Evolutionary conservation across 805 yeast species (phyloP).

Genomic region (Kazachstania kunashirensis): DNA sequence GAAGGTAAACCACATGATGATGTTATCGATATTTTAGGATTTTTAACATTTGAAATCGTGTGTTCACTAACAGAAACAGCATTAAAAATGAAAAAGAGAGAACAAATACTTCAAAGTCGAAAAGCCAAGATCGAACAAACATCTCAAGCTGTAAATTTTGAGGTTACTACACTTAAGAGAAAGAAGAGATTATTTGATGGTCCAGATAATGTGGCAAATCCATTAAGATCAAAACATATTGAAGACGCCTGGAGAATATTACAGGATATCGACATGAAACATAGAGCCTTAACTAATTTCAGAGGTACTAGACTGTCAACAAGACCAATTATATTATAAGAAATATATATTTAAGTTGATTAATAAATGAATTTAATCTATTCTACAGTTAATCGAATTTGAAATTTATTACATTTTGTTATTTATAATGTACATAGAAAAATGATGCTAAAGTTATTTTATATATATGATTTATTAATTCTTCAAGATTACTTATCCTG

Average conservation of each 20-base stretch:
- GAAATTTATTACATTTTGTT: background rate
- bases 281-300: conserved; percentile 58
- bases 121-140: conserved; percentile 30
- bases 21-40: conserved; percentile 90
- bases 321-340: conserved; percentile 28
- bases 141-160: conserved; percentile 28
- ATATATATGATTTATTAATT: too few species aligned
- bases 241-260: conserved; percentile 82
- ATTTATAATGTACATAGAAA: conserved; percentile 1
- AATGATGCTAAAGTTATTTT: background rate
- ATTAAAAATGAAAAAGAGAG: conserved; percentile 61
- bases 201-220: conserved; percentile 75
- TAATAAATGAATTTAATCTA: too few species aligned
- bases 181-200: conserved; percentile 67
- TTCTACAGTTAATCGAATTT: background rate
- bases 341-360: too few species aligned
- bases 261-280: conserved; percentile 48
- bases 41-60: conserved; percentile 91
- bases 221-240: conserved; percentile 70
- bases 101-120: conserved; percentile 39
- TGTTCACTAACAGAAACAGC: conserved; percentile 92
- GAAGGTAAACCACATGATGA: conserved; percentile 93
- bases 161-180: conserved; percentile 36
- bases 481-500: too few species aligned
- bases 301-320: conserved; percentile 39